Percentiles rank a stretch among this genome's conserved stretches.
These are phyloP conservation scores for Exsudoporus floridanus DNA, from an alignment of 1,284 basidiomycete genomes.

Conservation along the genomic window DNA sequence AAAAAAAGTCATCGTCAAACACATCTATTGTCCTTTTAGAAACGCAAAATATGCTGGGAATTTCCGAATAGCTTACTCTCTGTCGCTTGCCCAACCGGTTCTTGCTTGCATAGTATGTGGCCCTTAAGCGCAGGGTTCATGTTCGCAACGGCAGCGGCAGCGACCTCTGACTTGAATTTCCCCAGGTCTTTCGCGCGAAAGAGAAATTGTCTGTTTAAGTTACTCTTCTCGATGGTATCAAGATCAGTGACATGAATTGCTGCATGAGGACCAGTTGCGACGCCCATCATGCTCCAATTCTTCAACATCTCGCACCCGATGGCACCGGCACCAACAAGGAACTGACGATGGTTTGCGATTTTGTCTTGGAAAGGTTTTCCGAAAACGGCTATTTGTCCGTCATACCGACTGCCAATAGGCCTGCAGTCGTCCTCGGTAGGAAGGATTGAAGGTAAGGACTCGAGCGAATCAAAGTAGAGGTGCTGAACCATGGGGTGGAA, in stretches of 20 bases:
- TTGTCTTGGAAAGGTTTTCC: constrained; percentile 92
- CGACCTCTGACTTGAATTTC: constrained; percentile 97
- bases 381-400: constrained; percentile 95
- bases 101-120: constrained; percentile 89
- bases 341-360: constrained; percentile 89
- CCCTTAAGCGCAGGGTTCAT: constrained; percentile 96
- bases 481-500: constrained; percentile 97
- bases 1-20: constrained; percentile 91
- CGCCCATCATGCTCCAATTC: constrained; percentile 99
- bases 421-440: constrained; percentile 87
- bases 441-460: constrained; percentile 78
- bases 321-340: constrained; percentile 96
- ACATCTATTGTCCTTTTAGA: constrained; percentile 53
- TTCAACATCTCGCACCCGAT: constrained; percentile 99
- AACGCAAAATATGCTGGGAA: not conserved
- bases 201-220: constrained; percentile 97
- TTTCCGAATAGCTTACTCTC: constrained; percentile 66
- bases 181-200: constrained; percentile 98
- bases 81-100: constrained; percentile 91
- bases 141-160: constrained; percentile 86
- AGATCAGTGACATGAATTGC: constrained; percentile 94
- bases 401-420: constrained; percentile 84
- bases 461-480: constrained; percentile 97
- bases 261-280: constrained; percentile 81
- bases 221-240: constrained; percentile 99